Base-by-base conservation (phyloP, 176 grass and related monocot species). In the Triticum dicoccoides region DNA sequence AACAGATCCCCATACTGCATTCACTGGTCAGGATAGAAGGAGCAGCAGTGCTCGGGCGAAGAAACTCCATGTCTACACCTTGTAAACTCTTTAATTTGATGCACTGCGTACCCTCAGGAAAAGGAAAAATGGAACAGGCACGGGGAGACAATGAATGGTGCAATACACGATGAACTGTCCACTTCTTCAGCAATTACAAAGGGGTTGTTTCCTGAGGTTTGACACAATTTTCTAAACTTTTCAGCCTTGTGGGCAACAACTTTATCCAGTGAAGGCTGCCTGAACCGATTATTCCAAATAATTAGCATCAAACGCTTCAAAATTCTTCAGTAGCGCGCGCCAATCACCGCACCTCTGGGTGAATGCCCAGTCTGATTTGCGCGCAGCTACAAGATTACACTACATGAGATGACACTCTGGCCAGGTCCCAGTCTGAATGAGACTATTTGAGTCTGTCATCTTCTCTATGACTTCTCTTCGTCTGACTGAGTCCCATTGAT, bases 401-500 rank as follows among this genome's bases (percentile, higher is more conserved):
- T 61, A 51, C 54, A 79, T 47, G 77, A 85, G 78, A 54, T 54
- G 79, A 25, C 35, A 30, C 29, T 21, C 9, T 44, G 5, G 14
- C 27, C 58, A 78, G 25, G 67, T 37, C 59, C 82, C 51, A 78
- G 18, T 81, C 71, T 77, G 72, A 82, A 78, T 30, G 11, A 17
- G 23, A 24, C 12, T 83, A 86, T 14, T 64, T 30, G 29, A 78
- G 18, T 25, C 35, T 62, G 6, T 66, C 51, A 54, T 54, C 51
- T 54, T 76, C 42, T 24, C 73, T 93, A 89, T 78, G 61, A 77
- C 85, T 94, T 97, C 89, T 99, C 94, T 83, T 99, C 97, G 35
- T 97, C 97, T 37, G 94, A 99, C 34, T 86, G 97, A 79, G 78
- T 79, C 51, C 89, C 97, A 5, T 88, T 94, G 84, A 94, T 90